These are phyloP conservation scores for Saposhnikovia divaricata DNA, from an alignment of 129 eudicot genomes.

Conservation along the genomic window DNA sequence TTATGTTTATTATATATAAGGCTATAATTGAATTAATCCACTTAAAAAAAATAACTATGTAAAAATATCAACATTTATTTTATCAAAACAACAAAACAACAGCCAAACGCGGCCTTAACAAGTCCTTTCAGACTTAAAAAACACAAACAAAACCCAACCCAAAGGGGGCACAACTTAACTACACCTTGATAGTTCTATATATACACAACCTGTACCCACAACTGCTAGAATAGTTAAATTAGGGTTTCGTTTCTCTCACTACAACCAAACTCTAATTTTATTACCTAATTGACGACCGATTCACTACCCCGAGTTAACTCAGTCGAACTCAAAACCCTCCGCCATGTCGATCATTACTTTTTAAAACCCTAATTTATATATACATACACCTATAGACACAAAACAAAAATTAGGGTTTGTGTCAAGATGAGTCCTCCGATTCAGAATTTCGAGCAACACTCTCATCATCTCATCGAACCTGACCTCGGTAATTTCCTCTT, in stretches of 20 bases:
- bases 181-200: too few relatives aligned
- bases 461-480: conserved; percentile 77
- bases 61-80: too few relatives aligned
- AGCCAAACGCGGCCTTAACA: too few relatives aligned
- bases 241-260: neutral
- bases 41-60: too few relatives aligned
- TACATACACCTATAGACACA: neutral
- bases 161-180: too few relatives aligned
- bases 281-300: neutral
- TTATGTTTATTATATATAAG: too few relatives aligned
- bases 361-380: neutral
- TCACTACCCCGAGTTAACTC: neutral
- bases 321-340: neutral
- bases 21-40: too few relatives aligned
- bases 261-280: neutral
- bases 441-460: conserved; percentile 96
- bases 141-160: too few relatives aligned
- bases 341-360: neutral
- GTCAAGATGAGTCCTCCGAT: conserved; percentile 80
- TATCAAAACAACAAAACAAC: too few relatives aligned
- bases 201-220: neutral
- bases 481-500: conserved; percentile 48
- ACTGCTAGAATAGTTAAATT: neutral
- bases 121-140: too few relatives aligned
- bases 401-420: conserved; percentile 7